A percentile compares a stretch with the other conserved stretches of the same genome.
Evolutionary conservation across 495 filamentous ascomycete species (phyloP).

Genomic region (Hypoxylon lienhwacheense): DNA sequence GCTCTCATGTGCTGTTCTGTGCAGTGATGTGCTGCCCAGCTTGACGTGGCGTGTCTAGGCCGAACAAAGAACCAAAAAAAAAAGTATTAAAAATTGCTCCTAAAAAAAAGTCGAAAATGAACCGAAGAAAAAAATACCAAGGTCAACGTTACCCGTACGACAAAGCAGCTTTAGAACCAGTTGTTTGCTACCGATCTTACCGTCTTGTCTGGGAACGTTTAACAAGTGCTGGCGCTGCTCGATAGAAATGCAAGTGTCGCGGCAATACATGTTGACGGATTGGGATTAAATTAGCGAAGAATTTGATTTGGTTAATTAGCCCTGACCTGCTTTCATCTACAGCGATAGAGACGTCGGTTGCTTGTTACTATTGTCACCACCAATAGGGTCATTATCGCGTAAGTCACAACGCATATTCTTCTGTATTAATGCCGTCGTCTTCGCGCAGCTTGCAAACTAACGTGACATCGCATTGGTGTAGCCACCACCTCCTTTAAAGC

Average conservation of each 20-base stretch:
- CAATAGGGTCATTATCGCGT: conserved; percentile 3
- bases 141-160: too few species aligned
- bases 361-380: not conserved
- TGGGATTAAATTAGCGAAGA: conserved; percentile 29
- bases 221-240: conserved; percentile 7
- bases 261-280: conserved; percentile 9
- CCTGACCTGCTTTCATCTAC: not conserved
- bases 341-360: not conserved
- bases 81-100: too few species aligned
- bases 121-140: too few species aligned
- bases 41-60: too few species aligned
- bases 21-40: too few species aligned
- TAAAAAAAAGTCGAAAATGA: too few species aligned
- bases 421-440: conserved; percentile 7
- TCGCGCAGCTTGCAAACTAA: conserved; percentile 18
- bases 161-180: not conserved
- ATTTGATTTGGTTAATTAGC: too few species aligned
- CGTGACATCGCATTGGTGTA: conserved; percentile 24
- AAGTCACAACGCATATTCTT: conserved; percentile 16
- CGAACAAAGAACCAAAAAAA: too few species aligned
- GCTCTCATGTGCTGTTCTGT: conserved; percentile 1
- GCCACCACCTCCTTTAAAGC: conserved; percentile 3
- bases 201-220: conserved; percentile 1
- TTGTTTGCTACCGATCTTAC: not conserved
- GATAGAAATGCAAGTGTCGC: not conserved